phyloP scores from a whole-genome alignment of 2,329 filamentous ascomycete species.

The Arachnomyces sp. region DNA sequence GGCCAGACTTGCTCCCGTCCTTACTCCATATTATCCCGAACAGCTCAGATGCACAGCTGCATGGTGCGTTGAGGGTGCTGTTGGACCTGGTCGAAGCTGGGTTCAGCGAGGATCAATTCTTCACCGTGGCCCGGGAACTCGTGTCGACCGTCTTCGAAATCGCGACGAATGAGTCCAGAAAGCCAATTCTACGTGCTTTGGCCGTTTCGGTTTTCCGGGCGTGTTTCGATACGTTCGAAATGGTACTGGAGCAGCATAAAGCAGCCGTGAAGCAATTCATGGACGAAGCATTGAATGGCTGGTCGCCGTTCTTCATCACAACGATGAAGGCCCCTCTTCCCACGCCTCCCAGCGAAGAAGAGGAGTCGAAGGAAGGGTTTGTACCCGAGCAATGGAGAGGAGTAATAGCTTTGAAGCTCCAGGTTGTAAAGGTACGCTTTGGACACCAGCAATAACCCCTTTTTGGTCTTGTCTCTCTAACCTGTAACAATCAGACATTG shows the following conservation, averaged over 20 bases:
- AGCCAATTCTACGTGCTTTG: conserved; percentile 69
- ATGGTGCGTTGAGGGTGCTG: conserved; percentile 83
- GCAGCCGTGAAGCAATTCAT: conserved; percentile 81
- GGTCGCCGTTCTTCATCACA: conserved; percentile 83
- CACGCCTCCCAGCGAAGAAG: conserved; percentile 46
- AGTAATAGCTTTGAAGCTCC: conserved; percentile 77
- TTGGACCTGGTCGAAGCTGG: conserved; percentile 87
- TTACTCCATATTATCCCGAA: conserved; percentile 69
- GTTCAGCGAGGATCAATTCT: conserved; percentile 91
- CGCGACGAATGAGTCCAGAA: conserved; percentile 66
- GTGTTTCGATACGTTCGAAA: conserved; percentile 92
- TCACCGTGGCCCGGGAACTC: conserved; percentile 76
- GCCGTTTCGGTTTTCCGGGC: conserved; percentile 84
- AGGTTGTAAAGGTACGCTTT: conserved; percentile 71
- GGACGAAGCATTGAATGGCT: conserved; percentile 71
- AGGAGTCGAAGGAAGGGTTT: conserved; percentile 49
- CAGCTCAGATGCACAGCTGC: conserved; percentile 71
- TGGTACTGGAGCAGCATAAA: conserved; percentile 90
- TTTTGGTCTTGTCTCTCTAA: conserved; percentile 14
- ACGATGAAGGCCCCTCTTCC: conserved; percentile 70
- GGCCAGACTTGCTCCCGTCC: conserved; percentile 79
- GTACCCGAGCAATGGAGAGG: conserved; percentile 67
- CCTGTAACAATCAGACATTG: conserved; percentile 52
- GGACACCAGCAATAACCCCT: not conserved
- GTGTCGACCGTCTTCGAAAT: conserved; percentile 77